Conservation (phyloP, 768 basidiomycete genomes). For the Tephrocybe sp. region DNA sequence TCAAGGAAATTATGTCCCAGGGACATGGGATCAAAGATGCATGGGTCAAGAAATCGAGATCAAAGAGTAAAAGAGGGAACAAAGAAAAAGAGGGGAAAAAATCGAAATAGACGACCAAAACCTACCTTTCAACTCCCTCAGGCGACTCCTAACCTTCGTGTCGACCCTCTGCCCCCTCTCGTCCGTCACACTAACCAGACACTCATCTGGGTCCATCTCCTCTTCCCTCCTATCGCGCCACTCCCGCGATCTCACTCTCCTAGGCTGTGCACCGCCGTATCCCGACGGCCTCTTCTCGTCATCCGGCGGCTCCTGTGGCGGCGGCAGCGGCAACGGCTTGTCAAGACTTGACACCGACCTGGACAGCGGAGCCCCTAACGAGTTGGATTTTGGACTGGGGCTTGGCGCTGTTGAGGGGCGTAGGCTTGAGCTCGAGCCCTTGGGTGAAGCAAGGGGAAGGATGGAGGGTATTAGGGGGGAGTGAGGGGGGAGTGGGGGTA, state of each 20-base stretch:
- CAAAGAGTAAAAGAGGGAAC: not conserved
- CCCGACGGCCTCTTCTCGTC: not conserved
- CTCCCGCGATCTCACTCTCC: not conserved
- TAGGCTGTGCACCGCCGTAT: not conserved
- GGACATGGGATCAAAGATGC: not conserved
- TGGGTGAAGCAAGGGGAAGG: conserved; percentile 1
- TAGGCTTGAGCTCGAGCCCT: not conserved
- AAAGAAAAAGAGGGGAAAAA: not conserved
- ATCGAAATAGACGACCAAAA: not conserved
- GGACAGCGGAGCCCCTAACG: not conserved
- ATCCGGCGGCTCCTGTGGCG: not conserved
- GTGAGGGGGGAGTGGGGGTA: conserved; percentile 7
- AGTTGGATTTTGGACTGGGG: no score
- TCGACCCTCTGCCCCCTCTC: conserved; percentile 2
- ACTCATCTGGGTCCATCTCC: not conserved
- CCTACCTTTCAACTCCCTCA: conserved; percentile 8
- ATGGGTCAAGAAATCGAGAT: no score
- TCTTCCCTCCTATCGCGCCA: not conserved
- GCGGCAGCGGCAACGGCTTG: not conserved
- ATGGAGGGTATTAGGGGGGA: conserved; percentile 12
- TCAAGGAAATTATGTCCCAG: no score
- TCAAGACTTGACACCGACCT: not conserved
- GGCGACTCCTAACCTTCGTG: not conserved
- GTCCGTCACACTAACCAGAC: not conserved
- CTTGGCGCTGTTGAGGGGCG: not conserved